Conservation (phyloP, 192 early-diverging fungal species). For the Chytriomyces sp. region DNA sequence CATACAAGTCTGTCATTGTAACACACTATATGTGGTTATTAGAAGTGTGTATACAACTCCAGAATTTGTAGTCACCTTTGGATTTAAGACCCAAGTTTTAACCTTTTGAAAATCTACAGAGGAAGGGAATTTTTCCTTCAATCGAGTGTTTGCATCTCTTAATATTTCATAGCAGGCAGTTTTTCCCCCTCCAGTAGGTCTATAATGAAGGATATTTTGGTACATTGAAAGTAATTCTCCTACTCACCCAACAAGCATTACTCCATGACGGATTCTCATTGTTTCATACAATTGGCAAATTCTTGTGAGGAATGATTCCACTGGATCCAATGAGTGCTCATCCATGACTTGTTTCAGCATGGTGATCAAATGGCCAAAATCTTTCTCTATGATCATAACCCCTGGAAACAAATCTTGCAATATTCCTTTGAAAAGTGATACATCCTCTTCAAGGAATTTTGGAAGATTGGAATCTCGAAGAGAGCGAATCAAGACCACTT, state of each 20-base stretch:
- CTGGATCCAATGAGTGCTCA: slow-evolving; percentile 48
- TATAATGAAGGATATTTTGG: neutral
- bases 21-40: slow-evolving; percentile 44
- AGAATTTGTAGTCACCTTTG: slow-evolving; percentile 45
- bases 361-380: slow-evolving; percentile 49
- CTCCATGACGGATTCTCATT: slow-evolving; percentile 61
- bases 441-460: slow-evolving; percentile 63
- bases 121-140: slow-evolving; percentile 40
- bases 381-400: slow-evolving; percentile 50
- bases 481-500: slow-evolving; percentile 59
- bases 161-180: slow-evolving; percentile 61
- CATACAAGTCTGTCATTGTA: slow-evolving; percentile 63
- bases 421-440: slow-evolving; percentile 60
- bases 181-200: slow-evolving; percentile 65
- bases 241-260: slow-evolving; percentile 60
- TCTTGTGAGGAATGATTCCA: slow-evolving; percentile 52
- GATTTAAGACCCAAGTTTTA: slow-evolving; percentile 64
- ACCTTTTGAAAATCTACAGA: slow-evolving; percentile 48
- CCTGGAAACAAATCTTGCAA: slow-evolving; percentile 61
- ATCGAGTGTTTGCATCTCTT: slow-evolving; percentile 44
- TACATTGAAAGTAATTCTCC: neutral
- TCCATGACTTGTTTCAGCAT: slow-evolving; percentile 54
- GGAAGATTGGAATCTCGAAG: slow-evolving; percentile 63
- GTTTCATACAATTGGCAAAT: slow-evolving; percentile 64
- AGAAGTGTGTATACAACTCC: neutral